Evolutionary conservation across 768 basidiomycete genomes (phyloP).

Genomic region (Boletus rubropictus): DNA sequence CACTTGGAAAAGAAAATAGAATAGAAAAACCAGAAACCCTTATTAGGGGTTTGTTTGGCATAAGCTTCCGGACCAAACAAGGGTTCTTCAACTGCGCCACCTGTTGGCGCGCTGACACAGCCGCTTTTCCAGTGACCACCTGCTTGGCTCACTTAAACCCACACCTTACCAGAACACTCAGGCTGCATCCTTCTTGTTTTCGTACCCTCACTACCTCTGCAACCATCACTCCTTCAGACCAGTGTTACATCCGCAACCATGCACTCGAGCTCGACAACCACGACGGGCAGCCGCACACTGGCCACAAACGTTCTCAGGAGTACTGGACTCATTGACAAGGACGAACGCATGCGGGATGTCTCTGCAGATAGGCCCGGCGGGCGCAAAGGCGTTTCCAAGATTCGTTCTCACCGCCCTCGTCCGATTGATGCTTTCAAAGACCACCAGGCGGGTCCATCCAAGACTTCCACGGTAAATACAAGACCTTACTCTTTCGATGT

Average conservation of each 20-base stretch:
- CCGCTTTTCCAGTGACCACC: conserved; percentile 11
- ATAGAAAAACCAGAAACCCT: neutral
- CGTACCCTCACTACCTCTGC: conserved; percentile 12
- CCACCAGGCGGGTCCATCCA: conserved; percentile 39
- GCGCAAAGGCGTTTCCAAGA: conserved; percentile 61
- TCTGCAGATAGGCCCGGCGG: conserved; percentile 62
- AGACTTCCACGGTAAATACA: conserved; percentile 66
- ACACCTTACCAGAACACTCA: conserved; percentile 1
- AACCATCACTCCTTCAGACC: neutral
- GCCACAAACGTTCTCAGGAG: conserved; percentile 58
- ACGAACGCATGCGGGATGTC: conserved; percentile 68
- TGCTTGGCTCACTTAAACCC: conserved; percentile 17
- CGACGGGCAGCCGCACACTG: conserved; percentile 52
- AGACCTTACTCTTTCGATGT: conserved; percentile 29
- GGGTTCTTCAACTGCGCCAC: conserved; percentile 5
- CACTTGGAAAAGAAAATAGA: conserved; percentile 1
- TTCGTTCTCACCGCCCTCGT: conserved; percentile 54
- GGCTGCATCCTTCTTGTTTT: conserved; percentile 14
- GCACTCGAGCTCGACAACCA: conserved; percentile 57
- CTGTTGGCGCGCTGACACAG: conserved; percentile 19
- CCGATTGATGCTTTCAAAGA: conserved; percentile 55
- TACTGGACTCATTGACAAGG: conserved; percentile 73
- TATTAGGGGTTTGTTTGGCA: conserved; percentile 22
- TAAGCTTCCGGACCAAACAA: conserved; percentile 24
- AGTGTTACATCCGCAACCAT: conserved; percentile 26